Evolutionary conservation across 805 yeast species (phyloP).

Genomic region (Candida pseudofarinosa): DNA sequence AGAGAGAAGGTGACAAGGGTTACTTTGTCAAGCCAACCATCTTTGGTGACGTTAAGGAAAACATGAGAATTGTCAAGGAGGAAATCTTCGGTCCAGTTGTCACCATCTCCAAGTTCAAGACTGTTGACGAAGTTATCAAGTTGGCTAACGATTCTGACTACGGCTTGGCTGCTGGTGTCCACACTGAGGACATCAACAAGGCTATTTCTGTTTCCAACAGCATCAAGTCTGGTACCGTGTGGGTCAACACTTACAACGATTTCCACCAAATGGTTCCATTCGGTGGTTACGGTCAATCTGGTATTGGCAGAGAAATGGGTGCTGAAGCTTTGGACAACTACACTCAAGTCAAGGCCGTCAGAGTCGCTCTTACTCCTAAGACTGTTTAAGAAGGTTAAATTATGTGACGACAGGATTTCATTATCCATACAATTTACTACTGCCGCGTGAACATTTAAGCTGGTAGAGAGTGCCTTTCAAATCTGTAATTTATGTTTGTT

Average conservation of each 20-base stretch:
- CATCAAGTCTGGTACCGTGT: slow-evolving; percentile 83
- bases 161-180: slow-evolving; percentile 91
- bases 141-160: slow-evolving; percentile 77
- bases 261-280: slow-evolving; percentile 86
- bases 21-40: slow-evolving; percentile 77
- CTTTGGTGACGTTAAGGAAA: slow-evolving; percentile 73
- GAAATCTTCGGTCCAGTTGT: slow-evolving; percentile 96
- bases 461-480: not conserved
- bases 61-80: slow-evolving; percentile 74
- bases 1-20: slow-evolving; percentile 65
- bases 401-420: not conserved
- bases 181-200: slow-evolving; percentile 69
- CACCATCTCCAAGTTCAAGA: slow-evolving; percentile 72
- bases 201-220: slow-evolving; percentile 72
- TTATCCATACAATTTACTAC: not conserved
- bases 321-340: slow-evolving; percentile 80
- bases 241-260: slow-evolving; percentile 89
- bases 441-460: not conserved
- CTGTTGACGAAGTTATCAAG: slow-evolving; percentile 74
- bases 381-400: slow-evolving; percentile 1
- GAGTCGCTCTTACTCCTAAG: slow-evolving; percentile 38
- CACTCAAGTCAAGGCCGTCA: slow-evolving; percentile 82
- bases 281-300: slow-evolving; percentile 89
- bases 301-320: slow-evolving; percentile 94
- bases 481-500: not conserved